Evolutionary conservation across 345 rosid genomes (phyloP).

Genomic region (Lepidium aucheri): DNA sequence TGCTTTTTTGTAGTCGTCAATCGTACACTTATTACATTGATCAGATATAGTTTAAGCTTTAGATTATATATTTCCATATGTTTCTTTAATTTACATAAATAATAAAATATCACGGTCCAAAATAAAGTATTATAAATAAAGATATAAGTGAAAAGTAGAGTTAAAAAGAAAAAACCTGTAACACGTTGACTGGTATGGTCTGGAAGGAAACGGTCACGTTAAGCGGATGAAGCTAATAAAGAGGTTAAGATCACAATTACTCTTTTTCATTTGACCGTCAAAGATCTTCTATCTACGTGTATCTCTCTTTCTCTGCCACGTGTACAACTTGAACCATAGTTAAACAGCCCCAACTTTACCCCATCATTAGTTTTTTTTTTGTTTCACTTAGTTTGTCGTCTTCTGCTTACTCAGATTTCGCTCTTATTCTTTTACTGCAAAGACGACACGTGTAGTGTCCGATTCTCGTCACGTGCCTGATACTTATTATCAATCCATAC

Average conservation of each 20-base stretch:
- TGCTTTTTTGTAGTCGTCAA: too few species aligned
- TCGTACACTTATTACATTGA: too few species aligned
- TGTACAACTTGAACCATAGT: neutral
- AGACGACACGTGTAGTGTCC: neutral
- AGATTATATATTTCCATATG: too few species aligned
- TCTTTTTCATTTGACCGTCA: conserved; percentile 21
- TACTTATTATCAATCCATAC: neutral
- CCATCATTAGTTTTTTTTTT: neutral
- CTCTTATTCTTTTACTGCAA: neutral
- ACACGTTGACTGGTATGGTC: conserved; percentile 28
- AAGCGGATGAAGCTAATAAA: neutral
- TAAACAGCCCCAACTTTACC: neutral
- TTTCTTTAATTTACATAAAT: too few species aligned
- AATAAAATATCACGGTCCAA: too few species aligned
- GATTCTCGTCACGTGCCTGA: neutral
- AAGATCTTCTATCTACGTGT: conserved; percentile 6
- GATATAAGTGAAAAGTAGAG: too few species aligned
- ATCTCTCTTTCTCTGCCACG: neutral
- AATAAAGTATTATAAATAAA: neutral
- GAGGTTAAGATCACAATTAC: conserved; percentile 2
- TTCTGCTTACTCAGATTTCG: conserved; percentile 7
- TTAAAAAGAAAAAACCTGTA: neutral
- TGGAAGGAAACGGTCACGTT: conserved; percentile 8
- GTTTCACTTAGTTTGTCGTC: conserved; percentile 12
- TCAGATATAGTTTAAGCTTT: too few species aligned